A percentile compares a stretch with the other conserved stretches of the same genome.
Evolutionary conservation across 2,329 filamentous ascomycete genomes (phyloP).

Genomic region (Mycosphaerella arachidis): DNA sequence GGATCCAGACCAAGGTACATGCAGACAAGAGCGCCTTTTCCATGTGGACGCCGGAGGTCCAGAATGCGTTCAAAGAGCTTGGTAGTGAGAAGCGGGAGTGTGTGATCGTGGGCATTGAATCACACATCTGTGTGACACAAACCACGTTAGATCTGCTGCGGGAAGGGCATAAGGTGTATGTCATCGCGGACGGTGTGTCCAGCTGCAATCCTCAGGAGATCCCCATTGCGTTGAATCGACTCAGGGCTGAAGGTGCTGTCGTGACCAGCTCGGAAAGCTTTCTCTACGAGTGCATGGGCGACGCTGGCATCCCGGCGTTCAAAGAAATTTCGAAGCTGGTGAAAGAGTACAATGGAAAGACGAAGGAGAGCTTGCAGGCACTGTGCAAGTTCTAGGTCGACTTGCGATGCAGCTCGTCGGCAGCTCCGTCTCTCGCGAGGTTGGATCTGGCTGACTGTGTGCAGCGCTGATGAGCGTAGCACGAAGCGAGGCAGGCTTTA

Average conservation of each 20-base stretch:
- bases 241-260: conserved; percentile 69
- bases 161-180: conserved; percentile 74
- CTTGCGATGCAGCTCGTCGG: background rate
- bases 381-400: conserved; percentile 55
- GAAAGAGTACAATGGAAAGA: conserved; percentile 69
- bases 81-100: conserved; percentile 52
- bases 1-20: conserved; percentile 52
- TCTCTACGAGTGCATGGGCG: conserved; percentile 83
- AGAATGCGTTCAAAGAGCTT: conserved; percentile 39
- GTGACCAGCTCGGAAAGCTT: conserved; percentile 87
- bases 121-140: conserved; percentile 91
- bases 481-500: background rate
- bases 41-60: conserved; percentile 73
- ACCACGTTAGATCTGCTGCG: conserved; percentile 76
- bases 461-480: background rate
- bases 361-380: conserved; percentile 62
- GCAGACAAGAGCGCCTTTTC: conserved; percentile 86
- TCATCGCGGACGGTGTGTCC: conserved; percentile 84
- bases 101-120: conserved; percentile 85
- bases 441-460: background rate
- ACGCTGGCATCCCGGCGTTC: conserved; percentile 61
- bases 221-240: conserved; percentile 67
- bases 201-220: conserved; percentile 82
- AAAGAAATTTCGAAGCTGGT: conserved; percentile 69
- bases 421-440: background rate